Evolutionary conservation across 495 filamentous ascomycete genomes (phyloP).

Genomic region (Penicillium subrubescens): DNA sequence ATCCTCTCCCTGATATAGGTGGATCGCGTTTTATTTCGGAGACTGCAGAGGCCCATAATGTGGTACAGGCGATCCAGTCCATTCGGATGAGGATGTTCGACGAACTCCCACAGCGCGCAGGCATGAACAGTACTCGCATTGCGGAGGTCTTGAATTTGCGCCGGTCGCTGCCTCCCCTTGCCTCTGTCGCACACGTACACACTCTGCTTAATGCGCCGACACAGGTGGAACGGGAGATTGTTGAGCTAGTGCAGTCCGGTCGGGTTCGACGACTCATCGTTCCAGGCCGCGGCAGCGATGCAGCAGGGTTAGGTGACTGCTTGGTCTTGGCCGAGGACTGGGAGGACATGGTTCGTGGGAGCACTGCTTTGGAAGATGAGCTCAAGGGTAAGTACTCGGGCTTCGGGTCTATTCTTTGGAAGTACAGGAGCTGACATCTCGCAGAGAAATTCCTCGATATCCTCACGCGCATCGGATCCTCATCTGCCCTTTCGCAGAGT

Average conservation of each 20-base stretch:
- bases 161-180: slow-evolving; percentile 65
- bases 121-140: slow-evolving; percentile 75
- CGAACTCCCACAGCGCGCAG: slow-evolving; percentile 63
- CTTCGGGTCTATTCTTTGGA: background rate
- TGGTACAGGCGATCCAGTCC: slow-evolving; percentile 64
- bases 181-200: slow-evolving; percentile 72
- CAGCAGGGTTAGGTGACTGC: slow-evolving; percentile 66
- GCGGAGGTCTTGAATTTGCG: slow-evolving; percentile 72
- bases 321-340: slow-evolving; percentile 66
- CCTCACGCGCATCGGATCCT: slow-evolving; percentile 56
- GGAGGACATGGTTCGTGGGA: slow-evolving; percentile 55
- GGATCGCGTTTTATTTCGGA: slow-evolving; percentile 39
- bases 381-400: slow-evolving; percentile 45
- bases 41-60: slow-evolving; percentile 60
- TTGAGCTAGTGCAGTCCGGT: slow-evolving; percentile 60
- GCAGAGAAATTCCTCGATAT: slow-evolving; percentile 57
- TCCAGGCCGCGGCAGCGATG: slow-evolving; percentile 62
- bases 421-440: background rate
- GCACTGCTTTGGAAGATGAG: slow-evolving; percentile 42
- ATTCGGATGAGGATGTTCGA: slow-evolving; percentile 68
- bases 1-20: slow-evolving; percentile 42
- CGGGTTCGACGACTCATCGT: slow-evolving; percentile 66
- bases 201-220: slow-evolving; percentile 67
- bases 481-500: slow-evolving; percentile 49
- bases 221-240: slow-evolving; percentile 71